Evolutionary conservation across 2,329 filamentous ascomycete genomes (phyloP).

Genomic region (Diaporthe ampelina): DNA sequence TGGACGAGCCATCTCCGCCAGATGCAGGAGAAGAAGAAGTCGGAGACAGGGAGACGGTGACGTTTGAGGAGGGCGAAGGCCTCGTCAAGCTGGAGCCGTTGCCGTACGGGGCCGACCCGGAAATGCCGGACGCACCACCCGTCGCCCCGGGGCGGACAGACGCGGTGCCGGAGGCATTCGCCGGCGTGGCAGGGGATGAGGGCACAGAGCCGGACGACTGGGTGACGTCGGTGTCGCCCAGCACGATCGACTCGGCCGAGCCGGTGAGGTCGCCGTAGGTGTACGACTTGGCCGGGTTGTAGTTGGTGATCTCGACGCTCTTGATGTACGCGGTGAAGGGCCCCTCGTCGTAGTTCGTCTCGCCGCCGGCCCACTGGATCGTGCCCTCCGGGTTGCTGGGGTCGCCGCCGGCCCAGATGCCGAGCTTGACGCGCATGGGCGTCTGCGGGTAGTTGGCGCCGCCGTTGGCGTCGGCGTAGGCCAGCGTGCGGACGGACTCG

Average conservation of each 20-base stretch:
- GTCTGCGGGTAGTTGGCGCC: constrained; percentile 78
- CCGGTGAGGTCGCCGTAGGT: constrained; percentile 58
- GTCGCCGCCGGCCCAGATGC: constrained; percentile 75
- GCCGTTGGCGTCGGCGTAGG: constrained; percentile 68
- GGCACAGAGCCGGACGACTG: constrained; percentile 22
- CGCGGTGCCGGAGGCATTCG: background rate
- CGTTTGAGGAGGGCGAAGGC: constrained; percentile 36
- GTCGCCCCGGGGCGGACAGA: background rate
- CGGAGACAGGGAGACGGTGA: constrained; percentile 36
- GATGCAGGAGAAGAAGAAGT: constrained; percentile 17
- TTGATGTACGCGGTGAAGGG: constrained; percentile 62
- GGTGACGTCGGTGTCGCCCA: constrained; percentile 45
- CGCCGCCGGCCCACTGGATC: constrained; percentile 77
- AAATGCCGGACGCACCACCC: constrained; percentile 11
- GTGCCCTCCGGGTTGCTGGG: constrained; percentile 76
- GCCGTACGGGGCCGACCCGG: background rate
- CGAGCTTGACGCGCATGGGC: constrained; percentile 79
- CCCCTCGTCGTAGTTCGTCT: constrained; percentile 58
- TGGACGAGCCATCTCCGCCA: background rate
- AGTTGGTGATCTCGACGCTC: constrained; percentile 59
- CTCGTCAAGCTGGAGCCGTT: constrained; percentile 38
- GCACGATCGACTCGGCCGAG: constrained; percentile 58
- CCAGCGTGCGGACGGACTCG: constrained; percentile 71
- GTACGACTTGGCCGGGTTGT: constrained; percentile 57
- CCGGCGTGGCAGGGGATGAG: background rate